Evolutionary conservation across 2,329 filamentous ascomycete species (phyloP), one percentile per base, ranked within the genome.

Genomic region (Ciborinia camelliae): DNA sequence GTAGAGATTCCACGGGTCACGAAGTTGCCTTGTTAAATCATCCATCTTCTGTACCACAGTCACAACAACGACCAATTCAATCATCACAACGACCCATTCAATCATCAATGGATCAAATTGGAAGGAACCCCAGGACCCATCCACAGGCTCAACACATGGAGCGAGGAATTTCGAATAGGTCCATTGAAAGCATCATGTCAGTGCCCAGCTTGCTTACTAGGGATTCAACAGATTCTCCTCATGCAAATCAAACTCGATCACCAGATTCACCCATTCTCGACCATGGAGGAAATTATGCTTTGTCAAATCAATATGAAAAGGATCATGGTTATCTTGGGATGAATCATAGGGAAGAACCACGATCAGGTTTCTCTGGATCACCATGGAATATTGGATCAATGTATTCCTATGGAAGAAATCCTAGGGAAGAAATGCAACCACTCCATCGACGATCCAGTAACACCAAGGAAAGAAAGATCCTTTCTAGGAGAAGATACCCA

Each of bases 401-500:
- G n/a, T n/a, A n/a, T n/a, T n/a, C n/a, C n/a, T n/a, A n/a, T n/a
- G n/a, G n/a, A n/a, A n/a, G n/a, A n/a, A n/a, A n/a, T n/a, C n/a
- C n/a, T n/a, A n/a, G n/a, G n/a, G n/a, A n/a, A n/a, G n/a, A n/a
- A n/a, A n/a, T n/a, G n/a, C n/a, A n/a, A n/a, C n/a, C n/a, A n/a
- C n/a, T n/a, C n/a, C n/a, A n/a, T n/a, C n/a, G n/a, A n/a, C n/a
- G n/a, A n/a, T n/a, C n/a, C n/a, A n/a, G n/a, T n/a, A n/a, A n/a
- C n/a, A n/a, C n/a, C n/a, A n/a, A n/a, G n/a, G n/a, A n/a, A n/a
- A n/a, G 66, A 61, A 52, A 51, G 41, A 15, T n/a, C n/a, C 58
- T 2, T 55, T 61, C 20, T 69, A 71, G 15, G 66, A 92, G 88
- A 84, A 84, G 88, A 65, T 92, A 90, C 71, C 88, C 89, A 1